phyloP scores from a whole-genome alignment of 148 eudicot genomes.

The Polygonum maritimum region DNA sequence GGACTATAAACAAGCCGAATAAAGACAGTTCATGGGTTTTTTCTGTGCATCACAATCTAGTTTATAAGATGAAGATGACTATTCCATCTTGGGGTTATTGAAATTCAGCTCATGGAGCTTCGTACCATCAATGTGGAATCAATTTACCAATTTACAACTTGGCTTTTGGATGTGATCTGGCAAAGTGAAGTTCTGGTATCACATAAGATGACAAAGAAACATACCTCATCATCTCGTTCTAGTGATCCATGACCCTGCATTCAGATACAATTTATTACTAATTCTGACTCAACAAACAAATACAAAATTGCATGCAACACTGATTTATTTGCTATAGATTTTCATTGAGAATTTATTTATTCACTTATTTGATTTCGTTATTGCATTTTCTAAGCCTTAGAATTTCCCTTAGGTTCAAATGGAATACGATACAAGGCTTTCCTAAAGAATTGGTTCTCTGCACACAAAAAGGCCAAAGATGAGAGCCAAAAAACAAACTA shows the following conservation, averaged over 20 bases:
- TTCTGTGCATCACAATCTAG: not conserved
- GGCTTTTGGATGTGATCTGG: not conserved
- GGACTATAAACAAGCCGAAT: not conserved
- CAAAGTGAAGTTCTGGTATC: not conserved
- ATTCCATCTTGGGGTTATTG: not conserved
- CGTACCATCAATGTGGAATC: not conserved
- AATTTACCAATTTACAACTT: not conserved
- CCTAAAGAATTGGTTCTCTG: not conserved
- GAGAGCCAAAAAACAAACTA: conserved; percentile 12
- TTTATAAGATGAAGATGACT: not conserved
- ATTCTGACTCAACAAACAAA: not conserved
- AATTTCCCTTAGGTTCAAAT: not conserved
- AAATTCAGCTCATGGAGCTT: not conserved
- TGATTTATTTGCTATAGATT: not conserved
- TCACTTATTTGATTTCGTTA: not conserved
- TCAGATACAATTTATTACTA: conserved; percentile 8
- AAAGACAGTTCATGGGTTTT: not conserved
- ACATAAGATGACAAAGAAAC: conserved; percentile 2
- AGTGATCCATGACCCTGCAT: conserved; percentile 77
- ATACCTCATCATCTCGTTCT: conserved; percentile 95
- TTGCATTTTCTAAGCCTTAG: not conserved
- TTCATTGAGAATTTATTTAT: not conserved
- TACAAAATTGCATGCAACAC: not conserved
- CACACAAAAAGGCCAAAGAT: not conserved
- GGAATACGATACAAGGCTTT: not conserved